Evolutionary conservation across 2,329 filamentous ascomycete genomes (phyloP), one percentile per base, ranked within the genome.

Genomic region (Emergomyces orientalis): DNA sequence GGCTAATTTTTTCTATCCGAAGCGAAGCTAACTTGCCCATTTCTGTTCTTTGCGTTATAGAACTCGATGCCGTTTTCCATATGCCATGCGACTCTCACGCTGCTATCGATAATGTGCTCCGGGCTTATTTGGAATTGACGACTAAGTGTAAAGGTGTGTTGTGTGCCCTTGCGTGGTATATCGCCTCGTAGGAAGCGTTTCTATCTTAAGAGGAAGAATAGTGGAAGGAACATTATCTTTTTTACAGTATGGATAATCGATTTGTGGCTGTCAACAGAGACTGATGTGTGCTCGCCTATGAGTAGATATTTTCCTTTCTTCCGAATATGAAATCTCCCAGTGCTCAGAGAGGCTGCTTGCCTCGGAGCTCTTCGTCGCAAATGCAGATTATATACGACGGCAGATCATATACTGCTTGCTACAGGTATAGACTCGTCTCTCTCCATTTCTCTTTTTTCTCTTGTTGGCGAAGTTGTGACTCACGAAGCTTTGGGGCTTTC

Each of bases 351-450:
- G 86, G 74, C 83, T 99, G 45, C 80, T 95, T 63, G 81, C 87
- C 60, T 91, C 91, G 73, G 78, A 79, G 22, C 80, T 97, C 54
- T 99, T 95, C 75, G 76, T 78, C 32, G 76, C 81, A 17, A 88
- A 97, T 74, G 84, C 85, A 68, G 88, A 91, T 63, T 97, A 99
- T 76, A 89, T 97, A 66, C 89, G 93, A 66, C 89, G 86, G 54
- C 94, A 97, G 78, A 91, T 99, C 71, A 86, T 97, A 67, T 91
- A 96, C 76, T 92, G 91, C 74, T 81, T 99, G 60, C 78, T 97
- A 61, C 84, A 87, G 78, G 84, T 86, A 75, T 56, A 66, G 30
- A 25, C 25, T 51, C 17, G 17, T 27, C 3, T 47, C 25, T 37
- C 57, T 59, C 9, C 41, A n/a, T n/a, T 39, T 2, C 6, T 51